These are phyloP conservation scores for Ciborinia camelliae DNA, from an alignment of 2,329 filamentous ascomycete genomes.

Conservation along the genomic window DNA sequence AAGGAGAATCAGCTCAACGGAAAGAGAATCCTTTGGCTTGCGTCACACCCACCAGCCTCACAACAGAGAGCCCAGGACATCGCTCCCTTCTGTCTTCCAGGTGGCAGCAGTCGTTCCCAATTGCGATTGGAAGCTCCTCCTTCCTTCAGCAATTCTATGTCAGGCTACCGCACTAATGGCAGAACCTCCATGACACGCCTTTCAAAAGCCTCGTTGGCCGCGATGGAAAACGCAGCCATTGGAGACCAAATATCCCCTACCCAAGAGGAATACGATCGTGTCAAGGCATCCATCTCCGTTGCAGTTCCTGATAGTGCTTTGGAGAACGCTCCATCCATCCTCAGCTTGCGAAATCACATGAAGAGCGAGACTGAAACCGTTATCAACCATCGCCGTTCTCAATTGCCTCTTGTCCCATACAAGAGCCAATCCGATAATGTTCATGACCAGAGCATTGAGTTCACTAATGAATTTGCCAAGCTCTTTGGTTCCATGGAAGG, in stretches of 20 bases:
- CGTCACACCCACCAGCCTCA: conserved; percentile 12
- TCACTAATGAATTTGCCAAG: conserved; percentile 6
- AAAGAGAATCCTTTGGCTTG: conserved; percentile 16
- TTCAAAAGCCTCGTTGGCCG: conserved; percentile 10
- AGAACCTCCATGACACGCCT: conserved; percentile 11
- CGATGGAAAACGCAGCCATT: conserved; percentile 11
- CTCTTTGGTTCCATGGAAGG: conserved; percentile 13
- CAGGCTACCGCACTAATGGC: not conserved
- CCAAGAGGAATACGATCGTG: not conserved
- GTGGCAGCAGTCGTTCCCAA: not conserved
- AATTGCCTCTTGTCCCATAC: conserved; percentile 1
- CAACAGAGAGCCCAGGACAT: conserved; percentile 1
- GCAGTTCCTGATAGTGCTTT: conserved; percentile 7
- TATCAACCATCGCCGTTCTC: not conserved
- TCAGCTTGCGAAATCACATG: not conserved
- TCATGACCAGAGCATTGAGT: conserved; percentile 2
- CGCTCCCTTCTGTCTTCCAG: not conserved
- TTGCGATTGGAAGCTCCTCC: not conserved
- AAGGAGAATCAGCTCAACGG: conserved; percentile 17
- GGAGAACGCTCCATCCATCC: not conserved
- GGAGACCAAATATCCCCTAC: not conserved
- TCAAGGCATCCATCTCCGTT: conserved; percentile 3
- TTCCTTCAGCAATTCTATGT: not conserved
- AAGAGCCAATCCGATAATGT: not conserved
- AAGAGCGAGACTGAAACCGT: not conserved